Percentiles rank a stretch among this genome's conserved stretches.
These are phyloP conservation scores for Phyllosticta capitalensis DNA, from an alignment of 2,329 filamentous ascomycete species.

Conservation along the genomic window DNA sequence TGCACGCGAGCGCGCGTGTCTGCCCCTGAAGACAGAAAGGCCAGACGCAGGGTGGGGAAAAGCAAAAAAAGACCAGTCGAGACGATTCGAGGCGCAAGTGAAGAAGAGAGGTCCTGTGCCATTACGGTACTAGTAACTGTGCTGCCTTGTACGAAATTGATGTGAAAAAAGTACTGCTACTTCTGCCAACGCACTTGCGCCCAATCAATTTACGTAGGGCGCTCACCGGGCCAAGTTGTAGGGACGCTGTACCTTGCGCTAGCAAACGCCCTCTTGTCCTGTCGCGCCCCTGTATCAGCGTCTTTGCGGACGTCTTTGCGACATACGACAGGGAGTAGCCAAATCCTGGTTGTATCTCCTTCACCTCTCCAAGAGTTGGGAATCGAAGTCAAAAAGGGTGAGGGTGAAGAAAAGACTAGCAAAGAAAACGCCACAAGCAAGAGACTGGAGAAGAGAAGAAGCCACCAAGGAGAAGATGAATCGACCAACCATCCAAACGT, in stretches of 20 bases:
- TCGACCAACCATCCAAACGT: slow-evolving; percentile 1
- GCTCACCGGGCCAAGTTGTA: neutral
- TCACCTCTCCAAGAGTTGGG: neutral
- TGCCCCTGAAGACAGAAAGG: neutral
- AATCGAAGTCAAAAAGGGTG: neutral
- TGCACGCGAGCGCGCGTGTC: too few relatives aligned
- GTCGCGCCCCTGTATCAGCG: neutral
- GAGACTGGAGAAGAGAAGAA: neutral
- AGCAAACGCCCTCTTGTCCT: neutral
- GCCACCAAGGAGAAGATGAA: neutral
- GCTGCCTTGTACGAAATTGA: neutral
- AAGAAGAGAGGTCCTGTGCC: neutral
- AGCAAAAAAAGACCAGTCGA: too few relatives aligned
- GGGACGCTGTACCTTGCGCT: neutral
- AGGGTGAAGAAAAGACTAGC: neutral
- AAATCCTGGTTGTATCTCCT: neutral
- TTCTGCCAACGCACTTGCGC: neutral
- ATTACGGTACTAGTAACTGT: neutral
- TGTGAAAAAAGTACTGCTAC: neutral
- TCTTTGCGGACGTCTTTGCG: neutral
- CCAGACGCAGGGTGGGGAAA: neutral
- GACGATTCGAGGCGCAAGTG: neutral
- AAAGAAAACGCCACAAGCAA: neutral
- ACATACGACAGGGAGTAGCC: neutral
- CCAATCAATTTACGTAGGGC: neutral